Evolutionary conservation across 768 basidiomycete species (phyloP), one percentile per base, ranked within the genome.

Genomic region (Filobasidium wieringae): DNA sequence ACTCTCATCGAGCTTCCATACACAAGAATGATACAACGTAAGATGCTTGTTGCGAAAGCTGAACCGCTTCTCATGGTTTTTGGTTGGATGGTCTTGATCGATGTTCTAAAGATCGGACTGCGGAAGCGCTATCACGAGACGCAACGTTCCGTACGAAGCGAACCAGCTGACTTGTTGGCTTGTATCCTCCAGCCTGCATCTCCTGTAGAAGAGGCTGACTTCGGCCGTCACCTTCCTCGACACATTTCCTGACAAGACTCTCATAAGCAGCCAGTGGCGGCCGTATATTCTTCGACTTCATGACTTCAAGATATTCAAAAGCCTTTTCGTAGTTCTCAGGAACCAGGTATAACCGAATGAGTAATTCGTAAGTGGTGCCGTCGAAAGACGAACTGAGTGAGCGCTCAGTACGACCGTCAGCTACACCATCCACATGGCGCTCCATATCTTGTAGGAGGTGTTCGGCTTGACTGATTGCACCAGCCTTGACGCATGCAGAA

Each of bases 261-360:
- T 80, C 77, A 72, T 91, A 91, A 30, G 84, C 72, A 1, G 66
- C 65, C 26, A 53, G 49, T 1, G 62, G 56, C 0, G 88, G 87
- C n/a, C 76, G 65, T 64, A 81, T 76, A 8, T 76, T 76, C 33
- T 78, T 79, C 0, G 77, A 73, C 71, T 91, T 90, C 85, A 88
- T 87, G 76, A 87, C 85, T 69, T 90, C 88, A 31, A 93, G 78
- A 72, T 87, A 89, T 68, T 82, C 84, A 75, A 91, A 91, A 0
- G 88, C 87, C 60, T 88, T 87, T 67, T 90, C 88, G 72, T 88
- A 92, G 2, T 76, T 77, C 7, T 79, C 71, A 66, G 86, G 84
- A 0, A 82, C 82, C 14, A 91, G 78, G 66, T 82, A 85, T 3
- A 91, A 79, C 11, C 75, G 62, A 60, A 91, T 80, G 74, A 89